phyloP scores from a whole-genome alignment of 176 grass and related monocot genomes.

The Oryza punctata region DNA sequence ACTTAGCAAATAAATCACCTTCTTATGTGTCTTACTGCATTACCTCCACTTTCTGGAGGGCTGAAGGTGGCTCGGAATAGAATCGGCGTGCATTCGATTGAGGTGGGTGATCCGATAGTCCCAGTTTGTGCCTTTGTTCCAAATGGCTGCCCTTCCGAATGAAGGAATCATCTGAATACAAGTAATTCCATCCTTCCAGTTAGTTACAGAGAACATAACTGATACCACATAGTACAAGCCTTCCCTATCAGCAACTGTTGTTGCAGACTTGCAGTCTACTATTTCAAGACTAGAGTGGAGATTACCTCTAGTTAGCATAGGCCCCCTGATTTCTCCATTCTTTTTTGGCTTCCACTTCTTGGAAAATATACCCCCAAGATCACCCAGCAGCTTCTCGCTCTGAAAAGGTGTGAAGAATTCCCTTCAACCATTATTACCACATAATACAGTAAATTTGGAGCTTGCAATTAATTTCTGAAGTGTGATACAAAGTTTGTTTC shows the following conservation, averaged over 20 bases:
- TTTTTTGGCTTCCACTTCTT: conserved; percentile 88
- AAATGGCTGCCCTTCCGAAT: conserved; percentile 67
- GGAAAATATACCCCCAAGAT: conserved; percentile 90
- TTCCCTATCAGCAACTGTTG: not conserved
- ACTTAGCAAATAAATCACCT: not conserved
- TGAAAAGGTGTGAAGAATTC: conserved; percentile 8
- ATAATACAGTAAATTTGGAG: too few relatives aligned
- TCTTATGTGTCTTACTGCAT: not conserved
- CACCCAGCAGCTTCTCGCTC: conserved; percentile 87
- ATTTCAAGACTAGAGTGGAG: not conserved
- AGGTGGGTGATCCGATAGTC: conserved; percentile 44
- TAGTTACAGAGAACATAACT: conserved; percentile 10
- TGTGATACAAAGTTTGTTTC: not conserved
- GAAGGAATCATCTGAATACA: conserved; percentile 78
- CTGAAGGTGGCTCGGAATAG: conserved; percentile 50
- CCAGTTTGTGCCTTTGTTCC: conserved; percentile 78
- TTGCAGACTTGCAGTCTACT: conserved; percentile 10
- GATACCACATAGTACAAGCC: not conserved
- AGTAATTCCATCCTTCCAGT: conserved; percentile 12
- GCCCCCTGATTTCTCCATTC: conserved; percentile 63
- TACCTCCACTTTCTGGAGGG: conserved; percentile 84
- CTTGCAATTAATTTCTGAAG: too few relatives aligned
- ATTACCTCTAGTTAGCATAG: conserved; percentile 75
- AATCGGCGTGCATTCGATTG: conserved; percentile 49
- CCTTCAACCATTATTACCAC: not conserved